phyloP scores from a whole-genome alignment of 1,284 basidiomycete genomes.

The Sporisorium scitamineum region DNA sequence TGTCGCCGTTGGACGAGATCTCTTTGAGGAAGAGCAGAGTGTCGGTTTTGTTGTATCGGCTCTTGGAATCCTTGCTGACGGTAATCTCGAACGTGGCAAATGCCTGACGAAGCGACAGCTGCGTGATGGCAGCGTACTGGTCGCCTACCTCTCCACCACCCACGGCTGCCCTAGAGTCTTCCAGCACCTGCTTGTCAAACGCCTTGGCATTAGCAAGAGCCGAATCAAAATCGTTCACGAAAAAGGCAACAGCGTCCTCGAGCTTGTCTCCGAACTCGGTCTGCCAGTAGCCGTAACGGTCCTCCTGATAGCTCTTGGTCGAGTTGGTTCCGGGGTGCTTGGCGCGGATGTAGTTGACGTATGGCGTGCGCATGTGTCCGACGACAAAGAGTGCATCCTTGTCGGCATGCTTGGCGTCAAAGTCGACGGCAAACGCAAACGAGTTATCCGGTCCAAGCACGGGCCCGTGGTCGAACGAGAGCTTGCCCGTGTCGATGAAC shows the following conservation, averaged over 20 bases:
- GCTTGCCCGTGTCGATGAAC: constrained; percentile 57
- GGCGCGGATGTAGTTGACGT: constrained; percentile 62
- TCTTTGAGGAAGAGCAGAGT: constrained; percentile 70
- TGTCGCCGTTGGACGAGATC: constrained; percentile 68
- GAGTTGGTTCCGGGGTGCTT: constrained; percentile 40
- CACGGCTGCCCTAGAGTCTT: constrained; percentile 58
- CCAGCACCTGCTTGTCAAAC: constrained; percentile 60
- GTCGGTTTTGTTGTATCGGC: constrained; percentile 64
- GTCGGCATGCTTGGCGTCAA: constrained; percentile 52
- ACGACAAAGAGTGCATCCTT: constrained; percentile 61
- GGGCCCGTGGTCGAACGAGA: constrained; percentile 56
- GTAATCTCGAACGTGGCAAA: constrained; percentile 66
- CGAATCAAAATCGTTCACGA: constrained; percentile 77
- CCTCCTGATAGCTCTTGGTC: constrained; percentile 59
- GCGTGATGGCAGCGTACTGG: constrained; percentile 65
- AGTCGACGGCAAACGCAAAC: constrained; percentile 64
- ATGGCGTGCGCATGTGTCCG: constrained; percentile 61
- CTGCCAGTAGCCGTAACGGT: constrained; percentile 66
- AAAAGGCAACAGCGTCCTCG: constrained; percentile 70
- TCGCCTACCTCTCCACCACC: constrained; percentile 62
- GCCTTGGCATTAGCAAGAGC: constrained; percentile 72
- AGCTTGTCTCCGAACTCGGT: constrained; percentile 54
- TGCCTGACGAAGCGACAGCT: constrained; percentile 63
- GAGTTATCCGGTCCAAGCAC: constrained; percentile 63
- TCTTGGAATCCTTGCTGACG: constrained; percentile 48